These are phyloP conservation scores for Linnemannia elongata DNA, from an alignment of 192 early-diverging fungal genomes.

Conservation along the genomic window DNA sequence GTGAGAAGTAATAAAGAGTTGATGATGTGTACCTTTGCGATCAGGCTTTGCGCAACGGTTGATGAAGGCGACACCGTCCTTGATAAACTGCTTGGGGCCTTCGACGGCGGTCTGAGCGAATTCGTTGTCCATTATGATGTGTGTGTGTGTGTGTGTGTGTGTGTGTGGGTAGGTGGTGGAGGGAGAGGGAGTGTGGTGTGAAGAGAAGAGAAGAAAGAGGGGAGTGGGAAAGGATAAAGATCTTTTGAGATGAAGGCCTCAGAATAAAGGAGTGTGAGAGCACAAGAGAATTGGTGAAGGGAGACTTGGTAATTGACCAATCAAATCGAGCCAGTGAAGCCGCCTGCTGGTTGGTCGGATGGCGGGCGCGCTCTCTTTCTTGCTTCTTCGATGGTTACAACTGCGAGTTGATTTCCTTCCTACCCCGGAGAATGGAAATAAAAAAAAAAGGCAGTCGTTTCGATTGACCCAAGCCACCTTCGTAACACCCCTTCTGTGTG, in stretches of 20 bases:
- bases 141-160: conserved; percentile 16
- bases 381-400: neutral
- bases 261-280: conserved; percentile 8
- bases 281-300: neutral
- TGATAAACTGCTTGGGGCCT: conserved; percentile 90
- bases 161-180: neutral
- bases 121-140: conserved; percentile 69
- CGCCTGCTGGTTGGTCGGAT: neutral
- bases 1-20: neutral
- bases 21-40: conserved; percentile 75
- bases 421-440: neutral
- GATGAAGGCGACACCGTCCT: conserved; percentile 93
- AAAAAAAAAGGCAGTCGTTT: neutral
- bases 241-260: neutral
- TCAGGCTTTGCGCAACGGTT: conserved; percentile 99
- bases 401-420: neutral
- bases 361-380: neutral
- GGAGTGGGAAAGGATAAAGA: neutral
- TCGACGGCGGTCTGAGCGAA: conserved; percentile 76
- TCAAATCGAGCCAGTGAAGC: conserved; percentile 40
- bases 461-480: neutral
- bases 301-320: conserved; percentile 19
- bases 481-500: neutral
- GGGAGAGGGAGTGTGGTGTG: neutral
- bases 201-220: conserved; percentile 1